phyloP scores from a whole-genome alignment of 2,329 filamentous ascomycete genomes.

The Fusarium acutatum region DNA sequence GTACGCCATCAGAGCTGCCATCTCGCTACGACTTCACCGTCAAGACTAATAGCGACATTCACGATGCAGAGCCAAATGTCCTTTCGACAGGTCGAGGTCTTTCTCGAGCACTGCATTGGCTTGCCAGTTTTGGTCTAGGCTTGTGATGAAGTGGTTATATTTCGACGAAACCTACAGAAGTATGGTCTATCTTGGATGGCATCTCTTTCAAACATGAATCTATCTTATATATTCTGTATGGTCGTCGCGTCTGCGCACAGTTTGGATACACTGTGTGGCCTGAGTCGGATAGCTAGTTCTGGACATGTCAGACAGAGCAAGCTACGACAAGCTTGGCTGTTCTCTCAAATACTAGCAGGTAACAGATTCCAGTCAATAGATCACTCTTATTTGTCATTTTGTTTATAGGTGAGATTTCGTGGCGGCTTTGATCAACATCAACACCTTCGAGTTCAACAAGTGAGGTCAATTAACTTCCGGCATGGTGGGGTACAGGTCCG shows the following conservation, averaged over 20 bases:
- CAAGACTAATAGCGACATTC: rapidly evolving
- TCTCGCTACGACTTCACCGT: rapidly evolving
- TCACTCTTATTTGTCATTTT: rapidly evolving
- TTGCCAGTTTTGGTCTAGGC: background rate
- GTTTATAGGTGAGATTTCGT: rapidly evolving
- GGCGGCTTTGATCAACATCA: rapidly evolving
- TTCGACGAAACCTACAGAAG: rapidly evolving
- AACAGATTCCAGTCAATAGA: rapidly evolving
- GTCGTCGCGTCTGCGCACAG: rapidly evolving
- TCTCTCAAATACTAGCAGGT: no score
- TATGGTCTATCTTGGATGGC: rapidly evolving
- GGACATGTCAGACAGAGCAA: background rate
- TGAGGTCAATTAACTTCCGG: background rate
- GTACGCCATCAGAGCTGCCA: background rate
- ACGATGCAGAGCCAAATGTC: rapidly evolving
- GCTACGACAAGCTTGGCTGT: no score
- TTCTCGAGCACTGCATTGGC: background rate
- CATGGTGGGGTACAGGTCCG: background rate
- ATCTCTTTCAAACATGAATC: rapidly evolving
- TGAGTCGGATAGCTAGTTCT: background rate
- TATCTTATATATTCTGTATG: rapidly evolving
- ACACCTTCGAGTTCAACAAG: no score
- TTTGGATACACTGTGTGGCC: background rate
- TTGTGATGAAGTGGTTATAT: background rate
- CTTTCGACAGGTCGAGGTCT: background rate